Base-by-base conservation (phyloP, 495 filamentous ascomycete species). In the Talaromyces wortmannii region DNA sequence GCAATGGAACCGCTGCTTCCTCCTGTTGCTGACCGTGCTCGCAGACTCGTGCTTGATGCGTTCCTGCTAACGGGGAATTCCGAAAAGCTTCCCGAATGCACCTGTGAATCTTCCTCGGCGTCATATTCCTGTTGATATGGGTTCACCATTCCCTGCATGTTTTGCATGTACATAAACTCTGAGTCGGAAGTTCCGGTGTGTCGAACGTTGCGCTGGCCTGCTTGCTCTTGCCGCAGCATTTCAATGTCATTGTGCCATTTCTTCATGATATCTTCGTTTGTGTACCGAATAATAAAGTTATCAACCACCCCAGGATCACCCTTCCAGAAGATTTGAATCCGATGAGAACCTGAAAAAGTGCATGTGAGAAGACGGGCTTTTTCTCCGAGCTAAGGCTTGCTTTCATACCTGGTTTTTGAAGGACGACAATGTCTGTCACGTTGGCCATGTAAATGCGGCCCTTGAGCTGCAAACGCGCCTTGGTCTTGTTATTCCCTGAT, bases 361-460 rank as follows among this genome's bases (percentile, higher is more conserved):
- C 31, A 23, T 15, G 15, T 58, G 46, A 56, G 40, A 13, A 40
- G 36, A 2, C 46, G 18, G 30, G 4, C 23, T 23, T 23, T 54
- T 8, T 45, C 58, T 59, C 33, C 40, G 13, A 5, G 36, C 36
- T 11, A 40, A 40, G 2, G 36, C 13, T 40, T 40, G 36, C 36
- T 40, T 10, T 58, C 71, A 62, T 84, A 96, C 92, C 92, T 63
- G 87, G 86, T 67, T 90, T 95, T 52, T 83, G 80, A 32, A 91
- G 73, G 15, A 87, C 89, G 5, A 96, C 74, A 23, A 95, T 87
- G 63, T 97, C 91, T 6, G 94, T 98, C 45, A 98, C 92, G 65
- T 98, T 98, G 53, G 92, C 91, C 92, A 98, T 97, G 71, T 97
- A 97, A 62, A 98, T 98, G 17, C 94, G 83, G 23, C 94, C 94